phyloP scores from a whole-genome alignment of 2,329 filamentous ascomycete genomes.

The Dryadomyces sulphureus region DNA sequence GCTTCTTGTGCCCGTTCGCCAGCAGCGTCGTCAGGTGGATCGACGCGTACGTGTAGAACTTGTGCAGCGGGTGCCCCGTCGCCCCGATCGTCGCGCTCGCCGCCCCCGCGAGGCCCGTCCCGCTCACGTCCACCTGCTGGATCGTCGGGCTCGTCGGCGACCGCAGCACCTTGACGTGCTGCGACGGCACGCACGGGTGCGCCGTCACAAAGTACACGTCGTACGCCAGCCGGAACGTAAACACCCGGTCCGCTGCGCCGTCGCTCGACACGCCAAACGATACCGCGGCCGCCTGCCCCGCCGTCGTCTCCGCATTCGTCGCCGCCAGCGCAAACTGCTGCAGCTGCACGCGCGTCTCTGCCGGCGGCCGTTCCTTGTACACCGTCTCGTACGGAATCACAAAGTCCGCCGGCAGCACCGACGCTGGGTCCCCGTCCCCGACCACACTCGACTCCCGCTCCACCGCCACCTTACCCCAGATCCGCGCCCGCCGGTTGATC shows the following conservation, averaged over 20 bases:
- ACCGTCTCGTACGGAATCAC: constrained; percentile 43
- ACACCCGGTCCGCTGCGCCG: constrained; percentile 22
- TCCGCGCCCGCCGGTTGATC: constrained; percentile 24
- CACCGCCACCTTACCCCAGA: constrained; percentile 45
- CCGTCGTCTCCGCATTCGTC: too few relatives aligned
- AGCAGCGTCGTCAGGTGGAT: constrained; percentile 45
- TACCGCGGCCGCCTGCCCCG: too few relatives aligned
- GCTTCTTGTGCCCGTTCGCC: constrained; percentile 26
- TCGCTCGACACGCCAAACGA: constrained; percentile 27
- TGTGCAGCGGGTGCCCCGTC: constrained; percentile 48
- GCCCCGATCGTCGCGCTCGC: constrained; percentile 20
- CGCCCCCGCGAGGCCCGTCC: constrained; percentile 26
- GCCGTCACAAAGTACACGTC: constrained; percentile 53
- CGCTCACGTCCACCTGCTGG: constrained; percentile 39
- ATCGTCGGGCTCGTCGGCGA: constrained; percentile 45
- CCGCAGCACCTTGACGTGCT: constrained; percentile 41
- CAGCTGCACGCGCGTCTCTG: constrained; percentile 30
- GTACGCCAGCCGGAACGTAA: constrained; percentile 32
- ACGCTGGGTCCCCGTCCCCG: constrained; percentile 38
- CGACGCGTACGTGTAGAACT: constrained; percentile 44
- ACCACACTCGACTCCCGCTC: constrained; percentile 47
- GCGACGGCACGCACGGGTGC: constrained; percentile 46
- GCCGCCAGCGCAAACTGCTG: constrained; percentile 37
- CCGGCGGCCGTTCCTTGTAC: constrained; percentile 31
- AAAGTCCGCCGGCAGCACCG: constrained; percentile 46